Base-by-base conservation (phyloP, 345 rosid species). In the Melaleuca alternifolia region DNA sequence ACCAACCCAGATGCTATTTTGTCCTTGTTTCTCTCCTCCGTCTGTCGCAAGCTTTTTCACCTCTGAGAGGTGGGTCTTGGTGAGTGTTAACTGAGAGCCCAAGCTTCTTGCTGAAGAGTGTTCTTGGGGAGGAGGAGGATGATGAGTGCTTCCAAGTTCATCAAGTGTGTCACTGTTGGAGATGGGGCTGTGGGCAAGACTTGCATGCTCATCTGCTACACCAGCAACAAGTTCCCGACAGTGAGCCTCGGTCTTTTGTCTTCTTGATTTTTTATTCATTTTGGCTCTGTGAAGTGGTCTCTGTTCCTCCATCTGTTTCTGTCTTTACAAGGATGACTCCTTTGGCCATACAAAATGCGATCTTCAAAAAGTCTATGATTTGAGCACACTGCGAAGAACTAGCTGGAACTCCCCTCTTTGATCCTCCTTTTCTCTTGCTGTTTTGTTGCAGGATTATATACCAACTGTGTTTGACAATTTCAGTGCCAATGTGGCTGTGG, bases 131-230 rank as follows among this genome's bases (percentile, higher is more conserved):
- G 84, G 24, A 84, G 51, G 37, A 81, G 88, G 90, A 92, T 82
- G 86, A 96, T 96, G 99, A 97, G 95, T 85, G 99, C 94, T 91
- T 95, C 99, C 2, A 97, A 93, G 96, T 97, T 97, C 95, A 96
- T 97, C 54, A 97, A 97, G 91, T 97, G 99, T 89, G 99, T 97
- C 84, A 96, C 99, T 2, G 99, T 97, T 85, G 99, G 99, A 88
- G 99, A 97, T 90, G 99, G 99, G 89, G 99, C 99, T 91, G 99
- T 97, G 44, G 99, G 99, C 59, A 97, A 97, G 92, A 97, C 99
- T n/a, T 97, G 99, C 91, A 97, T 96, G 99, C 99, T 97, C 86
- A 96, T 97, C 90, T 96, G 99, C 88, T 97, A 95, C 90, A 97
- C 99, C 83, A 95, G 99, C 92, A 97, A 97, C 96, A 95, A 94